Conservation (phyloP, 2,329 filamentous ascomycete genomes). For the Trichoderma semiorbis region DNA sequence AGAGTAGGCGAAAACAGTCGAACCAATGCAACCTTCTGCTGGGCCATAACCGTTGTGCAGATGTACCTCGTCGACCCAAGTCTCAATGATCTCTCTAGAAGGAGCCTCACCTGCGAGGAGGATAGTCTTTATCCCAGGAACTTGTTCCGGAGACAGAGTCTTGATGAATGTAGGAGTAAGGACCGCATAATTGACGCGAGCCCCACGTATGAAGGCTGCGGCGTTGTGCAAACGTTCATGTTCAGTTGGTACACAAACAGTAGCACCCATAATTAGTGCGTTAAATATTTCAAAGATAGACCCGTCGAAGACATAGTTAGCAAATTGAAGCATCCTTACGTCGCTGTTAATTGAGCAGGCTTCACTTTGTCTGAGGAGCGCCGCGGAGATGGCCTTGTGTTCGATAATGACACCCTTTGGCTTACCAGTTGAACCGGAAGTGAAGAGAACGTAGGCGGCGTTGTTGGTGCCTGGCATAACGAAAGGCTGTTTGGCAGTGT, state of each 20-base stretch:
- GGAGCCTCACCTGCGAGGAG: conserved; percentile 18
- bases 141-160: background rate
- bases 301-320: conserved; percentile 13
- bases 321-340: conserved; percentile 14
- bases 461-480: background rate
- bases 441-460: conserved; percentile 6
- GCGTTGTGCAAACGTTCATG: background rate
- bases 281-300: conserved; percentile 1
- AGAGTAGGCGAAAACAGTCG: background rate
- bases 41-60: conserved; percentile 24
- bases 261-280: background rate
- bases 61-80: conserved; percentile 18
- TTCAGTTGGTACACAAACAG: conserved; percentile 12
- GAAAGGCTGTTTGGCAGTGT: background rate
- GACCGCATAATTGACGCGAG: conserved; percentile 8
- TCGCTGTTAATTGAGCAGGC: background rate
- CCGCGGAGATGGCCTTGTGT: background rate
- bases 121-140: conserved; percentile 17
- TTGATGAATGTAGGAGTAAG: conserved; percentile 20
- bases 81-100: conserved; percentile 30
- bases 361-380: background rate
- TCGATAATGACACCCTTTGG: conserved; percentile 13
- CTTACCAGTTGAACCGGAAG: conserved; percentile 12
- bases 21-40: conserved; percentile 16
- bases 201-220: background rate